Conservation (phyloP, 805 yeast genomes). For the Candida piceae region DNA sequence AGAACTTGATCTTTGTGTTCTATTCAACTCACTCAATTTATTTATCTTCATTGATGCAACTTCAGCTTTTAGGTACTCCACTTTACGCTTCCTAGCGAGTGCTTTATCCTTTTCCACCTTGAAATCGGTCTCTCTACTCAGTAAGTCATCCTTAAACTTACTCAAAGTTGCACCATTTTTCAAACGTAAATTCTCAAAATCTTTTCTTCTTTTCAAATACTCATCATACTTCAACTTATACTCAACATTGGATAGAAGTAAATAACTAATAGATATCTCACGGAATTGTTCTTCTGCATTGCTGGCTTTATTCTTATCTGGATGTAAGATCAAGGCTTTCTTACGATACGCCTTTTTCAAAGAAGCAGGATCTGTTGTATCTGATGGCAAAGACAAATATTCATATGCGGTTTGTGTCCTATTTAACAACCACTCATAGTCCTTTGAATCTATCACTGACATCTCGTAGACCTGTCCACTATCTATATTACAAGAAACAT, state of each 20-base stretch:
- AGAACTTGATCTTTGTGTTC: background rate
- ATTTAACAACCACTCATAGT: conserved; percentile 18
- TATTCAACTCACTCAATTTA: conserved; percentile 9
- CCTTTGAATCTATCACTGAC: conserved; percentile 9
- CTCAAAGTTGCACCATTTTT: conserved; percentile 9
- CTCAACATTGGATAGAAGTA: conserved; percentile 15
- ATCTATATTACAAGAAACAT: background rate
- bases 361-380: background rate
- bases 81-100: conserved; percentile 9
- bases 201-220: conserved; percentile 5
- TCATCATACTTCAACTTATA: conserved; percentile 20
- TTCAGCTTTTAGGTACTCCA: conserved; percentile 16
- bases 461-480: background rate
- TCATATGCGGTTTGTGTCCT: conserved; percentile 14
- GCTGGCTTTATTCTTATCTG: conserved; percentile 29
- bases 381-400: conserved; percentile 6
- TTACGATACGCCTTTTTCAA: conserved; percentile 28
- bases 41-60: conserved; percentile 11
- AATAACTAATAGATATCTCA: conserved; percentile 25
- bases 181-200: background rate
- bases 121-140: conserved; percentile 26
- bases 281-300: conserved; percentile 26
- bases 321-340: conserved; percentile 29
- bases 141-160: conserved; percentile 25
- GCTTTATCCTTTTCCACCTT: conserved; percentile 10